Evolutionary conservation across 192 early-diverging fungal species (phyloP), one percentile per base, ranked within the genome.

Genomic region (Coemansia asiatica): DNA sequence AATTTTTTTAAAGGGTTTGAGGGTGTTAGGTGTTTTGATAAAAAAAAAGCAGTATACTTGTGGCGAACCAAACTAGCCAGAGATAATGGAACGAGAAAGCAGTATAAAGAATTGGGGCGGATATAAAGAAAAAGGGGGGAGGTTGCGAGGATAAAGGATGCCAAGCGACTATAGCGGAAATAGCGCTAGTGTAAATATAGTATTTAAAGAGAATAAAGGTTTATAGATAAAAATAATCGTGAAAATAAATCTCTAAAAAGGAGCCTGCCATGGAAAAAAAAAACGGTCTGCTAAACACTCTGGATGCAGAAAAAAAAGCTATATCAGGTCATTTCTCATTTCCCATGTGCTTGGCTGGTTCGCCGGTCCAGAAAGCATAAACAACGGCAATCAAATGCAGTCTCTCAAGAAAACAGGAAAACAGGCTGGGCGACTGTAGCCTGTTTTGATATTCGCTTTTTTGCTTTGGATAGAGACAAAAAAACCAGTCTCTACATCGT

Each of bases 321-420:
- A 40, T 35, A 40, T 59, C 57, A 35, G 29, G 33, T 40, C 57
- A 59, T 59, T 59, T 59, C 57, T 33, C 23, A 16, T 38, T 59
- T 59, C 21, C 35, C 57, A 59, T 40, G 57, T 40, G 57, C 29
- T 59, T 59, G 31, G 40, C 40, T 44, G 9, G 40, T 44, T 44
- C 40, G 16, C 40, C 40, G 16, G 13, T 44, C 16, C 16, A 18
- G 40, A 44, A 44, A 44, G 40, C 40, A 15, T 44, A 44, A 44
- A 44, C 40, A 44, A 44, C 40, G 13, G 40, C 40, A 44, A 44
- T 44, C 40, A 15, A 44, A 44, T 16, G 40, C 40, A 44, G 40
- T 15, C 16, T 44, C 40, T 44, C 40, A 13, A 44, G 16, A 44
- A 44, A 44, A 44, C 40, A 44, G 40, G 40, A 13, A 44, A 44